Evolutionary conservation across 1,284 basidiomycete genomes (phyloP).

Genomic region (Sporisorium graminicola): DNA sequence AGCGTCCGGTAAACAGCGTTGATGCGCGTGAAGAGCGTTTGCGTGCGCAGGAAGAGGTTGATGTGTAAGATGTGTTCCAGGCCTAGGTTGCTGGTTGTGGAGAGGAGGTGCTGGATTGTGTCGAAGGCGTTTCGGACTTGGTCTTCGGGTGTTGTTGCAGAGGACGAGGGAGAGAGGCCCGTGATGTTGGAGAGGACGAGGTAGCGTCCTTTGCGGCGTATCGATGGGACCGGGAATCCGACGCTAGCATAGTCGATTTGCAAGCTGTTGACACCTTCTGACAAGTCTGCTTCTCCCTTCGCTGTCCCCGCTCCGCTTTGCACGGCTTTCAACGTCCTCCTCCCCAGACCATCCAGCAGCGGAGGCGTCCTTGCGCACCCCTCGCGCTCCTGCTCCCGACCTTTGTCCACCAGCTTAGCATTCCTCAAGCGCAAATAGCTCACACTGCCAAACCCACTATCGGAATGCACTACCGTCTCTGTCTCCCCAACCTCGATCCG

Average conservation of each 20-base stretch:
- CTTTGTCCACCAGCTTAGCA: constrained; percentile 55
- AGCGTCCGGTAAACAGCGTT: constrained; percentile 78
- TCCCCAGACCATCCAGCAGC: constrained; percentile 45
- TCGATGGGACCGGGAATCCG: constrained; percentile 12
- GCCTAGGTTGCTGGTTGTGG: constrained; percentile 1
- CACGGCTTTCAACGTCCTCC: constrained; percentile 32
- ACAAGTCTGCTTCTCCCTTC: not conserved
- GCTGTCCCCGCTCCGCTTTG: not conserved
- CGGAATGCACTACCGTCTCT: constrained; percentile 61
- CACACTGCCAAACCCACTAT: constrained; percentile 62
- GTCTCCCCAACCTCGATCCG: constrained; percentile 75
- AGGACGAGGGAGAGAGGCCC: constrained; percentile 8
- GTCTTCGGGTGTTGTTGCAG: constrained; percentile 12
- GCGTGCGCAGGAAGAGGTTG: constrained; percentile 81
- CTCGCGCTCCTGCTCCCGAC: not conserved
- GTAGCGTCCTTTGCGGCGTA: constrained; percentile 26
- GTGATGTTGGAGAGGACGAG: constrained; percentile 37
- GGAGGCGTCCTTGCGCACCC: constrained; percentile 8
- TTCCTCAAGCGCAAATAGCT: constrained; percentile 59
- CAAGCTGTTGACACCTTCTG: not conserved
- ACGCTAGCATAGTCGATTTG: not conserved
- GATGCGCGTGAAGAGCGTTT: constrained; percentile 47
- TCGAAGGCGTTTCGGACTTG: constrained; percentile 28
- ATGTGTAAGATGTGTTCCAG: constrained; percentile 79
- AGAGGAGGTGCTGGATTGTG: constrained; percentile 15